phyloP scores from a whole-genome alignment of 2,329 filamentous ascomycete genomes.

The Fonsecaea pedrosoi region DNA sequence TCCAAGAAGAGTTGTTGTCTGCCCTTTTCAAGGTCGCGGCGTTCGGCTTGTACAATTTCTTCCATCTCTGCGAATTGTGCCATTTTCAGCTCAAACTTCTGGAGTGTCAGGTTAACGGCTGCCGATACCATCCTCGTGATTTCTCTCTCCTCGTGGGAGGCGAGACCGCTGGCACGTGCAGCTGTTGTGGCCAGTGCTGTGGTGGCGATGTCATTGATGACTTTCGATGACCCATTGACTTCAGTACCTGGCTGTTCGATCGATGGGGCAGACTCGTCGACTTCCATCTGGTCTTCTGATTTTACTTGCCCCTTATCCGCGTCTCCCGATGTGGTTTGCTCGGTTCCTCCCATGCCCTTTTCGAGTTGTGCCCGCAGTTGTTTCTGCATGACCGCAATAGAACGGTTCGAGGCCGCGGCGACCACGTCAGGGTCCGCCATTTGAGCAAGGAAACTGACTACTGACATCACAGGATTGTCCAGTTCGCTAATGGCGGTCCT shows the following conservation, averaged over 20 bases:
- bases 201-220: conserved; percentile 63
- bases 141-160: conserved; percentile 94
- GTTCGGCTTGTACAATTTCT: conserved; percentile 85
- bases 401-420: conserved; percentile 86
- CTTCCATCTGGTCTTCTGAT: conserved; percentile 66
- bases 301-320: conserved; percentile 49
- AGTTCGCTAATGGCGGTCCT: conserved; percentile 88
- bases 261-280: conserved; percentile 52
- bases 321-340: conserved; percentile 59
- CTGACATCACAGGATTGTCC: conserved; percentile 96
- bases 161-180: conserved; percentile 82
- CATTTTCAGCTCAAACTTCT: conserved; percentile 95
- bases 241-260: conserved; percentile 34
- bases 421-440: conserved; percentile 89
- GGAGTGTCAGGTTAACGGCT: conserved; percentile 89
- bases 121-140: conserved; percentile 93
- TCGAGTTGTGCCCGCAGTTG: conserved; percentile 81
- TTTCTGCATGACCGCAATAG: conserved; percentile 83
- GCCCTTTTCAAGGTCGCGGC: conserved; percentile 87
- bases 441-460: conserved; percentile 90
- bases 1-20: conserved; percentile 94
- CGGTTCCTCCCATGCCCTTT: conserved; percentile 57
- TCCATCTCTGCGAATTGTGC: conserved; percentile 98
- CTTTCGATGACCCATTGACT: conserved; percentile 69
- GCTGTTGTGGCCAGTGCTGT: conserved; percentile 86